Evolutionary conservation across 208 protist genomes (phyloP), one percentile per base, ranked within the genome.

Genomic region (Crithidia brevicula): DNA sequence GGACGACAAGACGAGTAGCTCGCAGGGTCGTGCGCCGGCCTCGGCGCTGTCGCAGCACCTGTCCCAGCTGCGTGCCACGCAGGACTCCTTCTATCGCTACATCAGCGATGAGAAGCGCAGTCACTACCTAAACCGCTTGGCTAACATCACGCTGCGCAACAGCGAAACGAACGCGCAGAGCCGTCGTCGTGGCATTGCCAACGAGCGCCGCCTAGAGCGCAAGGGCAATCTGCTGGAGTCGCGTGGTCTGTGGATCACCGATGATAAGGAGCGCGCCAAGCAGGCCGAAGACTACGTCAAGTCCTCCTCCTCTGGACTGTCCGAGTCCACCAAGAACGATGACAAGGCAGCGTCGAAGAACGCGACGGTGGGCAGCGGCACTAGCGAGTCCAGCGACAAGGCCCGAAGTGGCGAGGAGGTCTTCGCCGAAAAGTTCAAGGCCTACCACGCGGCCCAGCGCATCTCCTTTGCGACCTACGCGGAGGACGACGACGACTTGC

Each of bases 211-310:
- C 11, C 60, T 88, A 34, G 74, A 84, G 69, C 70, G 82, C 1
- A 85, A 79, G 36, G 82, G 78, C 43, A 91, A 91, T 38, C 52
- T 91, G 5, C 47, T 88, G n/a, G 85, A 88, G 76, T 88, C 82
- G 8, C 67, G 81, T 28, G 85, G 85, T n/a, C 64, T 91, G 43
- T 91, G 85, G 85, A 77, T 91, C 18, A 82, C 82, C 4, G 82
- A 91, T 58, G 85, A 91, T 58, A 66, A 82, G 57, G 40, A 75
- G 58, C 87, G 87, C 10, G 83, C 79, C 31, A 72, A 82, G 47
- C 80, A 86, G 50, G 79, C 79, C 3, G 70, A 65, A 33, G 70
- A 70, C 49, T 93, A 88, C 72, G 79, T 83, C 51, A 79, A 77
- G 45, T 67, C 54, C 4, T 43, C 67, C 22, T 43, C 50, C 34